Conservation (phyloP, 805 yeast genomes). For the Teunomyces atbi region DNA sequence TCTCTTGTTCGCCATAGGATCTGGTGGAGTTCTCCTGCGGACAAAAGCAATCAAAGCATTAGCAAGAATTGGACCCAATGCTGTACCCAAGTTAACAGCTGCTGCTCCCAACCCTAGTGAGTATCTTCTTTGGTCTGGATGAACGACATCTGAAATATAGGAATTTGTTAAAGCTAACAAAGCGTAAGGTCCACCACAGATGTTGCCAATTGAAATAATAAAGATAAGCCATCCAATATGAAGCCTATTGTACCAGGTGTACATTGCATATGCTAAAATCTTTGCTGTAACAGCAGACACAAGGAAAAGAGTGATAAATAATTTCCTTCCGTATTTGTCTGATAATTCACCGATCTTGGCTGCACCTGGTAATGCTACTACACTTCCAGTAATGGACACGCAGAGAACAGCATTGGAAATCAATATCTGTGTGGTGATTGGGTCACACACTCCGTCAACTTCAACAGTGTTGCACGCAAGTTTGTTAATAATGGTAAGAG, state of each 20-base stretch:
- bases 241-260: neutral
- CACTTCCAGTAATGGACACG: neutral
- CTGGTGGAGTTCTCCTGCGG: neutral
- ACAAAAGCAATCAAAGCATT: constrained; percentile 1
- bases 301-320: constrained; percentile 4
- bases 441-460: constrained; percentile 10
- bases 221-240: constrained; percentile 1
- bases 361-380: constrained; percentile 6
- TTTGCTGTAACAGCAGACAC: neutral
- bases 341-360: constrained; percentile 9
- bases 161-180: constrained; percentile 7
- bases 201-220: neutral
- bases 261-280: neutral
- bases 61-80: constrained; percentile 9
- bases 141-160: constrained; percentile 10
- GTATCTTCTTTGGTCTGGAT: constrained; percentile 7
- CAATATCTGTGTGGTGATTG: constrained; percentile 7
- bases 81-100: constrained; percentile 4
- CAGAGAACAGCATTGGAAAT: constrained; percentile 8
- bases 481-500: constrained; percentile 36
- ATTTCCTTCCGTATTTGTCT: constrained; percentile 10
- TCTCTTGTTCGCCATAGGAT: neutral
- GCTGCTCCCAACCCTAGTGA: constrained; percentile 9
- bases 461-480: constrained; percentile 18
- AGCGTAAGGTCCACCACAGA: constrained; percentile 8